Percentiles rank a stretch among this genome's conserved stretches.
phyloP scores from a whole-genome alignment of 345 rosid genomes.

The Moricandia moricandioides region DNA sequence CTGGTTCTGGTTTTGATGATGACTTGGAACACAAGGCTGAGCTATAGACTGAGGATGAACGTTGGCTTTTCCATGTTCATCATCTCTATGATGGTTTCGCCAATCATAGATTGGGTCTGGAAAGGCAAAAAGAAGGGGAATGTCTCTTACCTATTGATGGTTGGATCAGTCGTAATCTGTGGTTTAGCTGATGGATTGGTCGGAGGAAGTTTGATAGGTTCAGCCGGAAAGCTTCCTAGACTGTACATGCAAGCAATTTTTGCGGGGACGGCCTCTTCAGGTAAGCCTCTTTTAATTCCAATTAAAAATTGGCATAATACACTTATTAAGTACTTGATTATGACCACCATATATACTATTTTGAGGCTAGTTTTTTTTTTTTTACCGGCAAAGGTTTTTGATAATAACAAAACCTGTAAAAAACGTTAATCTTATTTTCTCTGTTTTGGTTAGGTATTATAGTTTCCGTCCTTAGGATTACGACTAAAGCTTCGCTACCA shows the following conservation, averaged over 20 bases:
- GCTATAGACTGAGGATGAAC: constrained; percentile 65
- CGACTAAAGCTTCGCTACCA: constrained; percentile 81
- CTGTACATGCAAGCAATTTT: constrained; percentile 92
- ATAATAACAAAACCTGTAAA: no score
- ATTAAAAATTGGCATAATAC: neutral
- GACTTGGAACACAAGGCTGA: constrained; percentile 50
- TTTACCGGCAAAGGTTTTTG: no score
- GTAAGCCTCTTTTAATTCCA: constrained; percentile 35
- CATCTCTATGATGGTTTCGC: constrained; percentile 67
- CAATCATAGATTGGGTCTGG: constrained; percentile 60
- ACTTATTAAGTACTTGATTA: neutral
- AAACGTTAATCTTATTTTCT: no score
- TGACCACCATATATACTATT: neutral
- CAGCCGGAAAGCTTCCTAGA: constrained; percentile 83
- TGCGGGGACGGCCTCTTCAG: constrained; percentile 96
- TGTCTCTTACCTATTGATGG: constrained; percentile 47
- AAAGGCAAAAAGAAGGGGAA: constrained; percentile 27
- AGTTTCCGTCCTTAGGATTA: constrained; percentile 47
- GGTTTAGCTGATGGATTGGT: constrained; percentile 88
- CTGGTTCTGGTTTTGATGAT: constrained; percentile 57
- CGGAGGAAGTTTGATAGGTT: constrained; percentile 81
- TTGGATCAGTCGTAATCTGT: constrained; percentile 62
- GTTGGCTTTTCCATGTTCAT: constrained; percentile 72
- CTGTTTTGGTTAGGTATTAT: no score
- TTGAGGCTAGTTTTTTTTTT: no score